Conservation (phyloP, 805 yeast genomes). For the Grigorovia humatica region DNA sequence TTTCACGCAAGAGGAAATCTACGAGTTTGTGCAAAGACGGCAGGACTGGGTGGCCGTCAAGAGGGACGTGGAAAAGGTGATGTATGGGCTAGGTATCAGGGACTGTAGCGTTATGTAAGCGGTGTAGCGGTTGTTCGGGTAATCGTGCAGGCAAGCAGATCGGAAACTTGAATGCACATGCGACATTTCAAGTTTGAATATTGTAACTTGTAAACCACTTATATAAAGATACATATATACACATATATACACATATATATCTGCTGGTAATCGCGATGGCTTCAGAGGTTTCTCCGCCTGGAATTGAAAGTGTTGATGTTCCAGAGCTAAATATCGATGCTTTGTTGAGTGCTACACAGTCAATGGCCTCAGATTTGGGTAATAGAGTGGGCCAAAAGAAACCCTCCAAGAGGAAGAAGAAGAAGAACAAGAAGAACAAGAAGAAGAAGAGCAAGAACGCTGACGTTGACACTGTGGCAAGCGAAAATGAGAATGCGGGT, state of each 20-base stretch:
- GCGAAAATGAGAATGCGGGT: background rate
- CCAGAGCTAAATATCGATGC: constrained; percentile 17
- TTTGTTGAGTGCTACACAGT: constrained; percentile 18
- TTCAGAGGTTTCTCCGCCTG: background rate
- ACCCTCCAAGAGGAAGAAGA: constrained; percentile 4
- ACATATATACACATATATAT: too few species aligned
- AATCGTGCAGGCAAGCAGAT: background rate
- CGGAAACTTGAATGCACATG: background rate
- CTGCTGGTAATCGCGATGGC: background rate
- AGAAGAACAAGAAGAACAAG: constrained; percentile 5
- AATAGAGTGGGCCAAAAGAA: constrained; percentile 1
- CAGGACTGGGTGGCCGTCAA: constrained; percentile 76
- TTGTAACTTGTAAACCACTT: background rate
- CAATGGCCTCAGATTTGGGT: constrained; percentile 9
- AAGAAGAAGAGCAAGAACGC: background rate
- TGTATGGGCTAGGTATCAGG: constrained; percentile 78
- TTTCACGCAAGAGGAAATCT: constrained; percentile 87
- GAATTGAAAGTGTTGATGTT: constrained; percentile 12
- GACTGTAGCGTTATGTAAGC: constrained; percentile 55
- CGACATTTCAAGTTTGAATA: background rate
- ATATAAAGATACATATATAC: background rate
- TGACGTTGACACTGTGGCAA: background rate
- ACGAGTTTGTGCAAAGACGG: constrained; percentile 79
- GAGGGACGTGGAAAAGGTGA: constrained; percentile 80
- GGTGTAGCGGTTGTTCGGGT: background rate